A percentile compares a stretch with the other conserved stretches of the same genome.
Evolutionary conservation across 1,139 yeast species (phyloP).

Genomic region (Blastobotrys indianensis): DNA sequence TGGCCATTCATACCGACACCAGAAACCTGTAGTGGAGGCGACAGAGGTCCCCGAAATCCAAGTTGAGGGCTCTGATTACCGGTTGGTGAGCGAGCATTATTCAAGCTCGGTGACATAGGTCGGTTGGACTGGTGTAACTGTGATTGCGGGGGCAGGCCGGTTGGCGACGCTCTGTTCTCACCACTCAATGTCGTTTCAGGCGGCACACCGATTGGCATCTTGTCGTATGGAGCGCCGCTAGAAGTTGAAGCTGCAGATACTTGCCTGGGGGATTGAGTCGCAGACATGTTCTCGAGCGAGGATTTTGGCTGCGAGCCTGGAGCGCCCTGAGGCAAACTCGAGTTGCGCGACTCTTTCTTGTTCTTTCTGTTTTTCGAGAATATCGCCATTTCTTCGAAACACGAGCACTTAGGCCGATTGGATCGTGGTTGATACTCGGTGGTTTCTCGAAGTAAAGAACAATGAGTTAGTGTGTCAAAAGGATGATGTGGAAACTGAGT

Average conservation of each 20-base stretch:
- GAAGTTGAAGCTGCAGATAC: conserved; percentile 11
- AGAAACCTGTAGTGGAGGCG: conserved; percentile 1
- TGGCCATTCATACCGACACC: not conserved
- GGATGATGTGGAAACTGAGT: too few species aligned
- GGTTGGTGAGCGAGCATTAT: conserved; percentile 1
- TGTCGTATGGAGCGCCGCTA: conserved; percentile 11
- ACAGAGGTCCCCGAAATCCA: conserved; percentile 9
- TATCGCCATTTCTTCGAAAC: conserved; percentile 22
- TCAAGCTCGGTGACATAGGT: not conserved
- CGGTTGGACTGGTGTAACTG: conserved; percentile 1
- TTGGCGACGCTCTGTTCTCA: not conserved
- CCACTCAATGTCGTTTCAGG: conserved; percentile 7
- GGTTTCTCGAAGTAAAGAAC: too few species aligned
- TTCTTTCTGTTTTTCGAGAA: conserved; percentile 24
- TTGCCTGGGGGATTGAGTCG: conserved; percentile 7
- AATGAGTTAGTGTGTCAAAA: too few species aligned
- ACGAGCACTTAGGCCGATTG: too few species aligned
- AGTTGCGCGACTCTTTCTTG: conserved; percentile 25
- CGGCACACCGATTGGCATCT: conserved; percentile 12
- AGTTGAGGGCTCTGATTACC: conserved; percentile 7
- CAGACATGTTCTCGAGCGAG: conserved; percentile 5
- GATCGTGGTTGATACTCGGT: too few species aligned
- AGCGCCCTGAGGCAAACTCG: conserved; percentile 17
- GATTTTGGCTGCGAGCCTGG: conserved; percentile 2
- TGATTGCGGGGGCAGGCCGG: not conserved